Base-by-base conservation (phyloP, 805 yeast species). In the Ogataea henricii region DNA sequence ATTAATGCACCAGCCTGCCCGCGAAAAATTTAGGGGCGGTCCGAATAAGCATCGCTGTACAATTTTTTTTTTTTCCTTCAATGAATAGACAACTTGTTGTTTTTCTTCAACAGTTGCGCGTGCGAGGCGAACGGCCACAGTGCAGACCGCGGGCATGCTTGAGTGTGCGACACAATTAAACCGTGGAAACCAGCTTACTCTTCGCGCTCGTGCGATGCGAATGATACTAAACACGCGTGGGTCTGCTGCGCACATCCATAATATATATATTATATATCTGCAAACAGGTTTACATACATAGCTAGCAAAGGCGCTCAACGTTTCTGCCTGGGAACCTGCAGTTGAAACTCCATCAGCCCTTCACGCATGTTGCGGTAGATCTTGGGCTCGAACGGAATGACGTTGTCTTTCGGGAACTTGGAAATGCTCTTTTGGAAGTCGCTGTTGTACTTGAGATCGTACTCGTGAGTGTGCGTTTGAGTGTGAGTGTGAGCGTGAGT, bases 301-400 rank as follows among this genome's bases (percentile, higher is more conserved):
- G 16, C 34, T 30, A 30, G 18, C 8, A 8, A 8, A 6, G 8
- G 25, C 32, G n/a, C 37, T 34, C 37, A 34, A 3, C 37, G 37
- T 34, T 34, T 34, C 14, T n/a, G 21, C 23, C 23, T 18, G 8
- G 62, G 54, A 4, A 60, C 51, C 18, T 61, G 53, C 7, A 67
- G 39, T 40, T 66, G 69, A 40, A 67, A 67, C 48, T 66, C 68
- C 56, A 60, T 59, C 30, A 66, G 38, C 5, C 71, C 71, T 25
- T 67, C 63, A 17, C 53, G 48, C 48, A 67, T 67, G 37, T 51
- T 57, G 12, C 53, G 53, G 42, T 65, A 63, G 10, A 59, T 58
- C 23, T 57, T 62, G 0, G 71, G 70, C 17, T 51, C 59, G 38
- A 51, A 55, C 1, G 60, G 60, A 21, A 52, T 55, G 2, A 58